Conservation (phyloP, 805 yeast species). For the Saccharomycopsis javanensis region DNA sequence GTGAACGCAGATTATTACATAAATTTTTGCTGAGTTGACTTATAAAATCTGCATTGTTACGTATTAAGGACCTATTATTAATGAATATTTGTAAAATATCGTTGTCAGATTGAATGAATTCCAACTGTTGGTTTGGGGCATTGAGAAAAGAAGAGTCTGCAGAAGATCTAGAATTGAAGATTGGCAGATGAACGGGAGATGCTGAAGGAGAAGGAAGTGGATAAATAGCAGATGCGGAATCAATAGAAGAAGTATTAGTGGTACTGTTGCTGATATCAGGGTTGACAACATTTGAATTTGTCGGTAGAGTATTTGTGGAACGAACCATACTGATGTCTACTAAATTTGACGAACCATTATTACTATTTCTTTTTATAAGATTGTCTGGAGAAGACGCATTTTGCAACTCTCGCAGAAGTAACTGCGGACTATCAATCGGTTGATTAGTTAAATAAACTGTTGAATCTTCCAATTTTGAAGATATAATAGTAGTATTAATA, state of each 20-base stretch:
- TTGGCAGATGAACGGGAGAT: slow-evolving; percentile 37
- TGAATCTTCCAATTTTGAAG: too few species aligned
- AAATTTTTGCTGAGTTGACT: slow-evolving; percentile 12
- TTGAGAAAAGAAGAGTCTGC: background rate
- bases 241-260: background rate
- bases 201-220: slow-evolving; percentile 66
- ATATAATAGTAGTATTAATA: too few species aligned
- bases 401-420: too few species aligned
- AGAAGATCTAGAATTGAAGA: background rate
- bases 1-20: slow-evolving; percentile 19
- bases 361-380: too few species aligned
- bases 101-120: background rate
- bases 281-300: background rate
- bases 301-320: too few species aligned
- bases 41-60: slow-evolving; percentile 16
- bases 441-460: too few species aligned
- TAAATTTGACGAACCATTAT: too few species aligned
- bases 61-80: slow-evolving; percentile 18
- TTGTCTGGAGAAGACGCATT: too few species aligned
- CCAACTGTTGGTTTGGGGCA: background rate
- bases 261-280: background rate
- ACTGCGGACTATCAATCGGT: too few species aligned
- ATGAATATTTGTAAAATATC: background rate
- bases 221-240: slow-evolving; percentile 27
- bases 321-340: too few species aligned